phyloP scores from a whole-genome alignment of 495 filamentous ascomycete species.

The Talaromyces proteolyticus region DNA sequence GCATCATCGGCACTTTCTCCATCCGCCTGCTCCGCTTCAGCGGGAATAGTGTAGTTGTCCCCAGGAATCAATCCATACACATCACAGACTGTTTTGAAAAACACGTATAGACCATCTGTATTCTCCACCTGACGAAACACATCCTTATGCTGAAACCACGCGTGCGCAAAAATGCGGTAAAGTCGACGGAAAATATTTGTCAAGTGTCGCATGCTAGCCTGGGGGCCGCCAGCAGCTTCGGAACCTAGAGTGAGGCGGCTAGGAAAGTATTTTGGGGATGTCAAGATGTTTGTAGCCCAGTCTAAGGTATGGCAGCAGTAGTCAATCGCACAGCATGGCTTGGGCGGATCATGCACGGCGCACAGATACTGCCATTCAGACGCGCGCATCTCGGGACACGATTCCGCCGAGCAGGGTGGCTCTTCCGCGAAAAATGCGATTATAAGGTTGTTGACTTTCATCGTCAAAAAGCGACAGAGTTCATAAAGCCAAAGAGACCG shows the following conservation, averaged over 20 bases:
- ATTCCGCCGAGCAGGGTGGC: slow-evolving; percentile 76
- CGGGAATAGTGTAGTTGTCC: slow-evolving; percentile 92
- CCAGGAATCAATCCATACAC: slow-evolving; percentile 80
- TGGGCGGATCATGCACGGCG: slow-evolving; percentile 92
- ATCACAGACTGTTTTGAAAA: slow-evolving; percentile 97
- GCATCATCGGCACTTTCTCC: slow-evolving; percentile 27
- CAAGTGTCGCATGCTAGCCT: slow-evolving; percentile 69
- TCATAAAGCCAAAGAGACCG: slow-evolving; percentile 94
- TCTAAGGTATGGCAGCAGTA: slow-evolving; percentile 98
- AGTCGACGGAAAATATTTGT: slow-evolving; percentile 91
- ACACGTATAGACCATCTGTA: slow-evolving; percentile 79
- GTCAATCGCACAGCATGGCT: slow-evolving; percentile 94
- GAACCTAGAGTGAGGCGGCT: slow-evolving; percentile 70
- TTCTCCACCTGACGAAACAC: slow-evolving; percentile 97
- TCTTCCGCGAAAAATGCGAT: slow-evolving; percentile 86
- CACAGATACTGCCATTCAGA: slow-evolving; percentile 99
- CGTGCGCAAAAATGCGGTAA: slow-evolving; percentile 96
- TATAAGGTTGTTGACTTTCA: slow-evolving; percentile 87
- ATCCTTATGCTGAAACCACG: slow-evolving; percentile 93
- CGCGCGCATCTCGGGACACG: slow-evolving; percentile 97
- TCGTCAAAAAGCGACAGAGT: slow-evolving; percentile 87
- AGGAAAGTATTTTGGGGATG: slow-evolving; percentile 86
- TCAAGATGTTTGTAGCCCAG: slow-evolving; percentile 89
- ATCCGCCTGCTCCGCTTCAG: slow-evolving; percentile 79
- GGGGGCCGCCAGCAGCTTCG: slow-evolving; percentile 53